A percentile compares a stretch with the other conserved stretches of the same genome.
Evolutionary conservation across 2,329 filamentous ascomycete species (phyloP).

Genomic region (Dactylonectria macrodidyma): DNA sequence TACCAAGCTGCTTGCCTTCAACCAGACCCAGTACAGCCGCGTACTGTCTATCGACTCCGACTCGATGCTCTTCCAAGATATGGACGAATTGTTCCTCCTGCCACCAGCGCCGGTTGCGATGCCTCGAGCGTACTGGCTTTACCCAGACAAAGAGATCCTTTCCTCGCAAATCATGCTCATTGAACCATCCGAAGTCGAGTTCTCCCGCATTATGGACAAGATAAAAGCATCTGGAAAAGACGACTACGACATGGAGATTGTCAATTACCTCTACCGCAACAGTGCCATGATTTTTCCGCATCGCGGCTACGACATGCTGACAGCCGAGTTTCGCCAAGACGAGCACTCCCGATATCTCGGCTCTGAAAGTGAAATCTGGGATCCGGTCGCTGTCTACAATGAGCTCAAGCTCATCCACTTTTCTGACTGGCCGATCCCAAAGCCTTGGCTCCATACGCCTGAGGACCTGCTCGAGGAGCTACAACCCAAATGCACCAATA

Average conservation of each 20-base stretch:
- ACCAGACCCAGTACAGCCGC: constrained; percentile 71
- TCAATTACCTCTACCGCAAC: constrained; percentile 73
- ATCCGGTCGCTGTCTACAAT: constrained; percentile 64
- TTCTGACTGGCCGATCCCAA: constrained; percentile 79
- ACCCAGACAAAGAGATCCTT: constrained; percentile 66
- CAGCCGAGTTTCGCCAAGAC: constrained; percentile 72
- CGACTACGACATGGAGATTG: constrained; percentile 77
- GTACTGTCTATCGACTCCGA: constrained; percentile 73
- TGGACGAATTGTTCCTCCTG: constrained; percentile 81
- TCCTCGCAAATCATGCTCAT: constrained; percentile 73
- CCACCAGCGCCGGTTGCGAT: constrained; percentile 74
- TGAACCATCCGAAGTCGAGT: constrained; percentile 69
- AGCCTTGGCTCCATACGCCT: constrained; percentile 61
- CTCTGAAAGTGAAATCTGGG: constrained; percentile 67
- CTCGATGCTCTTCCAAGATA: constrained; percentile 70
- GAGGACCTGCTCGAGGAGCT: constrained; percentile 12
- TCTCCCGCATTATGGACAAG: constrained; percentile 53
- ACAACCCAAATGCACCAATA: constrained; percentile 58
- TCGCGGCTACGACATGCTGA: constrained; percentile 72
- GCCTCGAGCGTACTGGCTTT: constrained; percentile 80
- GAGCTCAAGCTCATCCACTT: constrained; percentile 80
- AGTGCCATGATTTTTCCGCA: constrained; percentile 75
- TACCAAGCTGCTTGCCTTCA: constrained; percentile 79
- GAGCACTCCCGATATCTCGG: constrained; percentile 62
- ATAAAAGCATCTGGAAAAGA: constrained; percentile 43